Conservation (phyloP, 805 yeast genomes). For the Hanseniaspora meyeri region DNA sequence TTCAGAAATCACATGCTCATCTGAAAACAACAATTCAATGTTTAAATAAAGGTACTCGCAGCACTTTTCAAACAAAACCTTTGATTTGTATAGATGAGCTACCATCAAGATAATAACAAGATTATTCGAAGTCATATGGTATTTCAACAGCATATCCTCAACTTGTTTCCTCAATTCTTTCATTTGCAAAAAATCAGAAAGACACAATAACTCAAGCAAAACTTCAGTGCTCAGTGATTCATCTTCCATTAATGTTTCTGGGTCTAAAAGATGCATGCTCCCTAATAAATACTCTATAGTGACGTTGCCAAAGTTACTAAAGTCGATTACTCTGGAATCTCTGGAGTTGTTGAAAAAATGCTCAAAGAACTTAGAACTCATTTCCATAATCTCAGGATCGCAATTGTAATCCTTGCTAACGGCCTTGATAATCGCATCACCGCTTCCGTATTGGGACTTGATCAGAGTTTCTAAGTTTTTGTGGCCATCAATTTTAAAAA, state of each 20-base stretch:
- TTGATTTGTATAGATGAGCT: conserved; percentile 40
- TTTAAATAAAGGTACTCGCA: conserved; percentile 58
- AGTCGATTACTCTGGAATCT: conserved; percentile 25
- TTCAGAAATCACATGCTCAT: conserved; percentile 24
- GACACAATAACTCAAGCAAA: conserved; percentile 21
- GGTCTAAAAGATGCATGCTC: conserved; percentile 42
- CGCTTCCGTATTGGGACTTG: conserved; percentile 8
- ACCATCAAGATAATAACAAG: conserved; percentile 44
- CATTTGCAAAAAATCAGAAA: conserved; percentile 51
- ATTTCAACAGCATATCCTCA: conserved; percentile 43
- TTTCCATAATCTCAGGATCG: conserved; percentile 41
- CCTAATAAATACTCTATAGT: conserved; percentile 41
- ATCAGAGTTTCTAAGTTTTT: conserved; percentile 1
- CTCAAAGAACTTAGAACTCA: conserved; percentile 54
- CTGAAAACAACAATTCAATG: conserved; percentile 48
- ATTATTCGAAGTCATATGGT: conserved; percentile 46
- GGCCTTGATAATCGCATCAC: conserved; percentile 37
- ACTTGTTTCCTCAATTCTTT: conserved; percentile 47
- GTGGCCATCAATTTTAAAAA: conserved; percentile 22
- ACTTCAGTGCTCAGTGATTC: conserved; percentile 17
- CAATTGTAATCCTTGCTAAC: conserved; percentile 35
- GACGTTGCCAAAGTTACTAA: conserved; percentile 32
- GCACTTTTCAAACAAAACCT: conserved; percentile 46
- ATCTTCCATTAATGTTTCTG: conserved; percentile 11
- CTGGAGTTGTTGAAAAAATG: conserved; percentile 37